A percentile compares a stretch with the other conserved stretches of the same genome.
These are phyloP conservation scores for Coffea eugenioides DNA, from an alignment of 257 asterid species.

Conservation along the genomic window DNA sequence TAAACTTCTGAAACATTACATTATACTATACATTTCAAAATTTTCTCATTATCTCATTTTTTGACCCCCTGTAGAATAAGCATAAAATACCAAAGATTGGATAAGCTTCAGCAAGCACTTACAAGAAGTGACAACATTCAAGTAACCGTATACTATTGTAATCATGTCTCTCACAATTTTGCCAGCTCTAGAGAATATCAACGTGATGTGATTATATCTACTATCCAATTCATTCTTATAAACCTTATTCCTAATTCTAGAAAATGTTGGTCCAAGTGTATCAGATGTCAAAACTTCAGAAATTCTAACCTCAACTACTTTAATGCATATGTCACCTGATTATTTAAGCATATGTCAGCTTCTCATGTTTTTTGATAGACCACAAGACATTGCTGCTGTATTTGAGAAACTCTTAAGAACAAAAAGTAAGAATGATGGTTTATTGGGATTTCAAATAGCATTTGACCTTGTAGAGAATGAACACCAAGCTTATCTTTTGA, in stretches of 20 bases:
- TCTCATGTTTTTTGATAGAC: constrained; percentile 88
- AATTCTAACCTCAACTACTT: constrained; percentile 4
- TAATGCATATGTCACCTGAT: constrained; percentile 85
- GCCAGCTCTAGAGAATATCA: no score
- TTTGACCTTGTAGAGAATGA: no score
- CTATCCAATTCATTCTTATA: no score
- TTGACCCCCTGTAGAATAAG: constrained; percentile 21
- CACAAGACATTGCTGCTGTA: constrained; percentile 68
- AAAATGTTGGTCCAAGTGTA: no score
- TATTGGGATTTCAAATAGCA: constrained; percentile 50
- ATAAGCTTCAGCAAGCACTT: no score
- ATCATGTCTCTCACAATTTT: no score
- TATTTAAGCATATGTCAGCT: constrained; percentile 92
- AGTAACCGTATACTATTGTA: no score
- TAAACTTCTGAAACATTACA: neutral
- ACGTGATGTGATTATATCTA: no score
- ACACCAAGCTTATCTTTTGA: no score
- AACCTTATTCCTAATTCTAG: no score
- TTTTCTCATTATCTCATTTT: constrained; percentile 10
- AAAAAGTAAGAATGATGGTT: constrained; percentile 68
- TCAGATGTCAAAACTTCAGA: neutral
- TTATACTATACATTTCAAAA: neutral
- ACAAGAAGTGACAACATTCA: no score
- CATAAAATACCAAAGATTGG: no score
- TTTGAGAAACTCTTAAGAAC: constrained; percentile 77